Percentiles rank a stretch among this genome's conserved stretches.
These are phyloP conservation scores for Acer yangbiense DNA, from an alignment of 345 rosid genomes.

Conservation along the genomic window DNA sequence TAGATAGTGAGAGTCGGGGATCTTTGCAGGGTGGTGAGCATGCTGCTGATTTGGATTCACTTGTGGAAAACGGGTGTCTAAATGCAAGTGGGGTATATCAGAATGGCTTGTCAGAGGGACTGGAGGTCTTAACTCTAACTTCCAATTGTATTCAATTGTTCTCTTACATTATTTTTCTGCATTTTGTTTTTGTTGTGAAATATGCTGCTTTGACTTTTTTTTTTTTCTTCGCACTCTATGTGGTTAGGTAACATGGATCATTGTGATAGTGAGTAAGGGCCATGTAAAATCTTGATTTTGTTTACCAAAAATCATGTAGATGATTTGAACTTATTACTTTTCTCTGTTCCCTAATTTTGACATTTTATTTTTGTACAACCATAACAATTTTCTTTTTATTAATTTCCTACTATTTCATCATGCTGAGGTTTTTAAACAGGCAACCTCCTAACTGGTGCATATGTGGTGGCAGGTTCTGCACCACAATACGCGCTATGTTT, in stretches of 20 bases:
- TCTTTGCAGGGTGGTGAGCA: conserved; percentile 53
- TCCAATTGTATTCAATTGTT: conserved; percentile 5
- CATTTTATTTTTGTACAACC: neutral
- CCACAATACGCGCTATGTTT: conserved; percentile 55
- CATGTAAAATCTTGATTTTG: conserved; percentile 11
- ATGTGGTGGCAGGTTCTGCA: conserved; percentile 77
- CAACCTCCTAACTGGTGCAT: conserved; percentile 55
- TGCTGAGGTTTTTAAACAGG: conserved; percentile 23
- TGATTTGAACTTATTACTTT: neutral
- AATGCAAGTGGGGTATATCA: conserved; percentile 34
- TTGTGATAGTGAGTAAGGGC: conserved; percentile 16
- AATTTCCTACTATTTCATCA: conserved; percentile 11
- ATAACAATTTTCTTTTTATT: conserved; percentile 14
- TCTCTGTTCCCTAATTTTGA: neutral
- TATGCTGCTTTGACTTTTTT: neutral
- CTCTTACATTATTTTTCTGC: neutral
- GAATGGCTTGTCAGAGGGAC: conserved; percentile 47
- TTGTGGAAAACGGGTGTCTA: conserved; percentile 42
- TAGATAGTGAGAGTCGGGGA: conserved; percentile 44
- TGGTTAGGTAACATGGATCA: conserved; percentile 9
- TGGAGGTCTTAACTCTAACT: conserved; percentile 53
- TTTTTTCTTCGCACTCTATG: neutral
- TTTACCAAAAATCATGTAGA: neutral
- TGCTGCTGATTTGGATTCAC: conserved; percentile 36
- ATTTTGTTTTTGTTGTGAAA: neutral